phyloP scores from a whole-genome alignment of 257 asterid species.

The Gardenia jasminoides region DNA sequence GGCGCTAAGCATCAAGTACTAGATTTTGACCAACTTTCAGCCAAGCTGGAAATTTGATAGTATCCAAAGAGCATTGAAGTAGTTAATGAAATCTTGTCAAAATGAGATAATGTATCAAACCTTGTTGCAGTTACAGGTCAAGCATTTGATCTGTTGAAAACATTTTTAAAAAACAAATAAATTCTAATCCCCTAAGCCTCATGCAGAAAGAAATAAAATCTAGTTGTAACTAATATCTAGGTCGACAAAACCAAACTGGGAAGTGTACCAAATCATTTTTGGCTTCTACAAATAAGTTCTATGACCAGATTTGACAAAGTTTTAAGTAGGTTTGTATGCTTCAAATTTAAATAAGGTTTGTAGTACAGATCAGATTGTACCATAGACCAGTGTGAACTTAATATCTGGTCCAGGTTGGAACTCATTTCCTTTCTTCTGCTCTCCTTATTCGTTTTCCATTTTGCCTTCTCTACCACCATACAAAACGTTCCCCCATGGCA shows the following conservation, averaged over 20 bases:
- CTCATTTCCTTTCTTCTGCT: not conserved
- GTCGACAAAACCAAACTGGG: not conserved
- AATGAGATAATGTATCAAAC: too few species aligned
- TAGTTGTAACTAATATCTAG: too few species aligned
- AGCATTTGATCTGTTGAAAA: not conserved
- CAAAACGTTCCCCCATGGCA: not conserved
- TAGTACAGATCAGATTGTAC: not conserved
- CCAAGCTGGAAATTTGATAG: not conserved
- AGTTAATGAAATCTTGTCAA: not conserved
- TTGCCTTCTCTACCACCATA: not conserved
- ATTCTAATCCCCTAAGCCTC: not conserved
- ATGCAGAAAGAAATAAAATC: not conserved
- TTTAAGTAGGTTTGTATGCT: not conserved
- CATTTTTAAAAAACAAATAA: too few species aligned
- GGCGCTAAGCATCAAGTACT: conserved; percentile 8
- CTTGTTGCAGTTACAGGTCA: not conserved
- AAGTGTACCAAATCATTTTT: not conserved
- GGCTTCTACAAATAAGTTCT: not conserved
- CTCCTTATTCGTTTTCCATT: too few species aligned
- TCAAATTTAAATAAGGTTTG: not conserved
- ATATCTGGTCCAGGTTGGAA: not conserved
- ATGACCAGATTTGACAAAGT: not conserved
- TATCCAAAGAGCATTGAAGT: not conserved
- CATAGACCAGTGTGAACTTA: not conserved
- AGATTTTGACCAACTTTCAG: not conserved